Conservation (phyloP, 2,329 filamentous ascomycete species). For the Hypomyces perniciosus region DNA sequence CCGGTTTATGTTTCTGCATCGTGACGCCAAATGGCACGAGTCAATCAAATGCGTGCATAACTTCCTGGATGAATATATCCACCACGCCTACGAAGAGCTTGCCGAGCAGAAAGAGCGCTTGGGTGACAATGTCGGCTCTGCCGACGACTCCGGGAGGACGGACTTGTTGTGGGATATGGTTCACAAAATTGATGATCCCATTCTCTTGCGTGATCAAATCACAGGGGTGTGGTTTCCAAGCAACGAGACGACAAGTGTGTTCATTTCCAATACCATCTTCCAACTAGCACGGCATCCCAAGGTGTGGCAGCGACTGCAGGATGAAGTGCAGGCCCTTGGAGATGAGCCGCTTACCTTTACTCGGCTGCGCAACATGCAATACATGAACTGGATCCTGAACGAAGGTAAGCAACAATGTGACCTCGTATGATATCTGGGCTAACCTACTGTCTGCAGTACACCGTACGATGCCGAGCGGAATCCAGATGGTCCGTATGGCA, state of each 20-base stretch:
- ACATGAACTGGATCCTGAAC: slow-evolving; percentile 1
- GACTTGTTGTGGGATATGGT: slow-evolving; percentile 4
- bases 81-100: not conserved
- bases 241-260: not conserved
- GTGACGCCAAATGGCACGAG: not conserved
- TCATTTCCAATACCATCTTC: not conserved
- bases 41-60: not conserved
- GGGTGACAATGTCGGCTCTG: not conserved
- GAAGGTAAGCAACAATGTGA: not conserved
- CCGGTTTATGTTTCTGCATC: not conserved
- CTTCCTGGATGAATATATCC: not conserved
- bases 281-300: not conserved
- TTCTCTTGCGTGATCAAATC: not conserved
- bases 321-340: not conserved
- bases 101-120: not conserved
- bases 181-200: not conserved
- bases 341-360: not conserved
- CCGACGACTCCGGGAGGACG: not conserved
- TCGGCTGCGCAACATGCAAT: not conserved
- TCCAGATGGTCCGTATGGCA: slow-evolving; percentile 11
- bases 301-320: not conserved
- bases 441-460: not conserved
- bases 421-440: no score
- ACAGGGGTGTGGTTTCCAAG: not conserved
- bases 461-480: not conserved